Conservation (phyloP, 1,284 basidiomycete genomes). For the Fomitopsis betulina region DNA sequence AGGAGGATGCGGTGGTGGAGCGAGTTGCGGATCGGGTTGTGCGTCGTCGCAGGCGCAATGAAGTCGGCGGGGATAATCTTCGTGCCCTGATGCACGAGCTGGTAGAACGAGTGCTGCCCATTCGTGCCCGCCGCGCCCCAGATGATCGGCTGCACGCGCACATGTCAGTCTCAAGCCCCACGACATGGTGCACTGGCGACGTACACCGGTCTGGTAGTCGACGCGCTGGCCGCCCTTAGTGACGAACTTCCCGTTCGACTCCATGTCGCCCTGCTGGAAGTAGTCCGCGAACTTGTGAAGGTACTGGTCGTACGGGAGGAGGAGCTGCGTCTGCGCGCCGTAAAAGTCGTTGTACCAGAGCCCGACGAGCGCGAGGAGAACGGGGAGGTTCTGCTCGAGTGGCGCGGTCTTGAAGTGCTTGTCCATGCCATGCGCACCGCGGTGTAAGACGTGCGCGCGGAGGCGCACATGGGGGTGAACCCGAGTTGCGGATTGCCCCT, state of each 20-base stretch:
- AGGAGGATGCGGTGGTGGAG: constrained; percentile 97
- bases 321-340: constrained; percentile 90
- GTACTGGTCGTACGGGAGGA: constrained; percentile 98
- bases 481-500: constrained; percentile 1
- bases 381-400: constrained; percentile 90
- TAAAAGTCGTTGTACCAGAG: constrained; percentile 99
- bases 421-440: constrained; percentile 97
- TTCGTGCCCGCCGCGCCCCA: constrained; percentile 99
- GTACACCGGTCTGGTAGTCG: constrained; percentile 91
- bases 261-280: constrained; percentile 99
- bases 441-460: constrained; percentile 33
- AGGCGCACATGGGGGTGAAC: constrained; percentile 27
- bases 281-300: constrained; percentile 99
- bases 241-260: constrained; percentile 96
- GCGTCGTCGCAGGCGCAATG: constrained; percentile 89
- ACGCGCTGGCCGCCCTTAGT: constrained; percentile 93
- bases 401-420: constrained; percentile 90
- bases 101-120: constrained; percentile 99
- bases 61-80: constrained; percentile 95
- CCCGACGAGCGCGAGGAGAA: constrained; percentile 87
- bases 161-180: not conserved
- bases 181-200: constrained; percentile 27
- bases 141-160: constrained; percentile 75
- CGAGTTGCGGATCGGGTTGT: constrained; percentile 83
- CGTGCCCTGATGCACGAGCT: constrained; percentile 94